Conservation (phyloP, 495 filamentous ascomycete species). For the Penicillium bovifimosum region DNA sequence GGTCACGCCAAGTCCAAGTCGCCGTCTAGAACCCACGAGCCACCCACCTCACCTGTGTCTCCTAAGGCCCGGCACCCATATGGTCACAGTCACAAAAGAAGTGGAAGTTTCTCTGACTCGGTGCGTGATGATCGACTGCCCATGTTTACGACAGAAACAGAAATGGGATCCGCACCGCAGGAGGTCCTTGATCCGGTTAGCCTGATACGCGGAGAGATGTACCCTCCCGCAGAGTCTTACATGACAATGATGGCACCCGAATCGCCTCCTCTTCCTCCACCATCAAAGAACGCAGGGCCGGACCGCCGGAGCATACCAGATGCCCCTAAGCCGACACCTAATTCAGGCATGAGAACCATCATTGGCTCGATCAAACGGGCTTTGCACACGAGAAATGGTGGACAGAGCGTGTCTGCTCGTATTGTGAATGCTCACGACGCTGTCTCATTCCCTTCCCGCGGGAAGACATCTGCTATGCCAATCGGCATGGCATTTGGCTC, state of each 20-base stretch:
- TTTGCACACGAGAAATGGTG: constrained; percentile 61
- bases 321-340: constrained; percentile 34
- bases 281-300: constrained; percentile 13
- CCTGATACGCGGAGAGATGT: constrained; percentile 75
- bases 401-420: constrained; percentile 37
- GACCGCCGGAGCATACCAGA: constrained; percentile 34
- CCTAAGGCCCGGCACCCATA: constrained; percentile 32
- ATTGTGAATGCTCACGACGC: constrained; percentile 32
- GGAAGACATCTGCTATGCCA: constrained; percentile 43
- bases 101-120: constrained; percentile 81
- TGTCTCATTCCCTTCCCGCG: constrained; percentile 21
- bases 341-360: constrained; percentile 72
- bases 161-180: constrained; percentile 22
- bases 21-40: constrained; percentile 15
- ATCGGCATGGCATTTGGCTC: constrained; percentile 44
- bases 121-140: constrained; percentile 67
- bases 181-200: constrained; percentile 70
- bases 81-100: constrained; percentile 58
- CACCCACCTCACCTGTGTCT: constrained; percentile 19
- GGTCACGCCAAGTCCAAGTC: constrained; percentile 19
- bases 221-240: constrained; percentile 70
- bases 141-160: constrained; percentile 29
- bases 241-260: constrained; percentile 64
- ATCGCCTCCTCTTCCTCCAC: constrained; percentile 46
- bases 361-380: constrained; percentile 84